Evolutionary conservation across 768 basidiomycete genomes (phyloP), one percentile per base, ranked within the genome.

Genomic region (Pulveroboletus frians): DNA sequence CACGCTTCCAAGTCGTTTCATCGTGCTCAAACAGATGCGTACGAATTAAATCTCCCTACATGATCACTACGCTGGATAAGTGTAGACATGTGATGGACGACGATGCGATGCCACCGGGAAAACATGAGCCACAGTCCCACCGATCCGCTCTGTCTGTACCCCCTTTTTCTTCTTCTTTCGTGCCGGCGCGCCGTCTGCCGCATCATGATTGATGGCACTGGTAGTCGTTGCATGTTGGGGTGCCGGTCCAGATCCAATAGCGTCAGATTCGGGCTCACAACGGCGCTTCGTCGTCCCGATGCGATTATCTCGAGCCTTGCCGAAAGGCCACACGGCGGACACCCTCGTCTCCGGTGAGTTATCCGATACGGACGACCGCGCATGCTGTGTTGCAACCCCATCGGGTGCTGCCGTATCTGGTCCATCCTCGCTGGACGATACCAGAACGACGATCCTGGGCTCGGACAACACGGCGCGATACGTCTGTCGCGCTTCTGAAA

Each of bases 81-180:
- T n/a, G n/a, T n/a, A n/a, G n/a, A n/a, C n/a, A n/a, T n/a, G n/a
- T n/a, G n/a, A n/a, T n/a, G n/a, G n/a, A n/a, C n/a, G n/a, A n/a
- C n/a, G n/a, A n/a, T n/a, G n/a, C n/a, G n/a, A n/a, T n/a, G n/a
- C n/a, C n/a, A n/a, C n/a, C n/a, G n/a, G n/a, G n/a, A n/a, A n/a
- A n/a, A n/a, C n/a, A n/a, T n/a, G n/a, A n/a, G n/a, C n/a, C n/a
- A n/a, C n/a, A n/a, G n/a, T n/a, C n/a, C n/a, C n/a, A n/a, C n/a
- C n/a, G n/a, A n/a, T n/a, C n/a, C n/a, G n/a, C n/a, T n/a, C n/a
- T n/a, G n/a, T n/a, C n/a, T n/a, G n/a, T n/a, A n/a, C n/a, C n/a
- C 30, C 20, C n/a, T 56, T 61, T 49, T 53, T 66, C 51, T 53
- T 59, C 49, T 53, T 63, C 26, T 64, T 67, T 14, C 55, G 57